A percentile compares a stretch with the other conserved stretches of the same genome.
Conservation (phyloP, 2,329 filamentous ascomycete genomes). For the Raffaelea arxii region DNA sequence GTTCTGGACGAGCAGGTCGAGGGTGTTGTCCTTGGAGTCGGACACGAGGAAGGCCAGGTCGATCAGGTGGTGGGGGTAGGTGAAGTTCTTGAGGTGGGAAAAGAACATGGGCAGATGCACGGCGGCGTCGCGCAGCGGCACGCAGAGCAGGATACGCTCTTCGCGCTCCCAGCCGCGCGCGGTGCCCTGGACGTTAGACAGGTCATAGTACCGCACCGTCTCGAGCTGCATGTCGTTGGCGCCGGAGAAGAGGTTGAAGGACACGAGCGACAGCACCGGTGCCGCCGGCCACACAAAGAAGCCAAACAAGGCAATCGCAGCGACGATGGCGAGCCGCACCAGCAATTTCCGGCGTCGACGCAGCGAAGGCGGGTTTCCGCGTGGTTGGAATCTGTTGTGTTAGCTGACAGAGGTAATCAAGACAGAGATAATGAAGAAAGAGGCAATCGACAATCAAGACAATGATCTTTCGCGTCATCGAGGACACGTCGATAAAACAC, state of each 20-base stretch:
- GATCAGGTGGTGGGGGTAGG: conserved; percentile 92
- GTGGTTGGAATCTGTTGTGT: conserved; percentile 65
- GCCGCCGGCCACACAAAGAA: conserved; percentile 67
- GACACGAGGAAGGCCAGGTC: conserved; percentile 95
- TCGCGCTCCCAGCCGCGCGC: conserved; percentile 92
- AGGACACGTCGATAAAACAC: conserved; percentile 17
- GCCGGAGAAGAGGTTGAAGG: conserved; percentile 60
- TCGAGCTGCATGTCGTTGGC: conserved; percentile 71
- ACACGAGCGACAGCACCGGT: conserved; percentile 50
- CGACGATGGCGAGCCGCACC: conserved; percentile 51
- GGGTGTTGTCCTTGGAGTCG: conserved; percentile 88
- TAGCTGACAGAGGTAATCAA: background rate
- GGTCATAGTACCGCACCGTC: conserved; percentile 93
- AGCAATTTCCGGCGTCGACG: conserved; percentile 66
- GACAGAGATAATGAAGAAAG: background rate
- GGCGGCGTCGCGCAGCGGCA: conserved; percentile 86
- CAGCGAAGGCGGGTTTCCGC: conserved; percentile 60
- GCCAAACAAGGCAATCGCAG: conserved; percentile 54
- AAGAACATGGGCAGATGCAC: conserved; percentile 97
- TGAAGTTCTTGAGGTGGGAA: conserved; percentile 90
- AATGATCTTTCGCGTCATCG: too few relatives aligned
- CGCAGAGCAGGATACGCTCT: conserved; percentile 89
- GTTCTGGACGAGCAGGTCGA: conserved; percentile 63
- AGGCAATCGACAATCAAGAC: too few relatives aligned
- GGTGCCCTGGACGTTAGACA: conserved; percentile 83